Percentiles rank a stretch among this genome's conserved stretches.
phyloP scores from a whole-genome alignment of 2,329 filamentous ascomycete species.

The Zelopaecilomyces penicillatus region DNA sequence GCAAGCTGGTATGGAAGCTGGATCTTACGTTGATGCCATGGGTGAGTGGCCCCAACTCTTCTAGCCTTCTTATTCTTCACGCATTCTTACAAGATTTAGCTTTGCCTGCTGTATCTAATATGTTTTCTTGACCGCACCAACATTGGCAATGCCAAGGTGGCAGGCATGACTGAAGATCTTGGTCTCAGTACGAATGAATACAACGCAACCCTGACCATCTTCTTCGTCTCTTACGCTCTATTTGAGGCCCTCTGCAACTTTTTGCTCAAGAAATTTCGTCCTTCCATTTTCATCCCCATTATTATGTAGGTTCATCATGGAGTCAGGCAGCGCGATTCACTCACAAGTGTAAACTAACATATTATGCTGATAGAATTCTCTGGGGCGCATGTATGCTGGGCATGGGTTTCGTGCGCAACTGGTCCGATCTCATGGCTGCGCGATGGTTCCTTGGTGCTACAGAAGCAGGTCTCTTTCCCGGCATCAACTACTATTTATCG shows the following conservation, averaged over 20 bases:
- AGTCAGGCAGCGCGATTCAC: too few relatives aligned
- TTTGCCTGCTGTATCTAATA: slow-evolving; percentile 63
- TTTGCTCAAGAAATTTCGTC: slow-evolving; percentile 67
- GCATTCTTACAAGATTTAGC: slow-evolving; percentile 22
- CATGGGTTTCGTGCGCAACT: slow-evolving; percentile 58
- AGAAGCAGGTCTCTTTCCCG: slow-evolving; percentile 68
- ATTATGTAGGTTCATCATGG: slow-evolving; percentile 54
- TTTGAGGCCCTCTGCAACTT: slow-evolving; percentile 74
- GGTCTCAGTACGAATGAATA: slow-evolving; percentile 47
- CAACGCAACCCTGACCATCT: slow-evolving; percentile 69
- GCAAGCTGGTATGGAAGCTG: slow-evolving; percentile 52
- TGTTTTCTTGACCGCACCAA: slow-evolving; percentile 71
- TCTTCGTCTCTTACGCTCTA: slow-evolving; percentile 76
- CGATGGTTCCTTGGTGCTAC: slow-evolving; percentile 63
- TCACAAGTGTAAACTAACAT: too few relatives aligned
- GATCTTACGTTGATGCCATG: slow-evolving; percentile 54
- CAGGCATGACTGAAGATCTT: slow-evolving; percentile 26
- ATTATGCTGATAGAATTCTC: slow-evolving; percentile 33
- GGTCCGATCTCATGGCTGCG: slow-evolving; percentile 55
- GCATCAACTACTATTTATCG: slow-evolving; percentile 70
- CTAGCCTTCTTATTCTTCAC: neutral
- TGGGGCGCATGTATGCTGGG: slow-evolving; percentile 63
- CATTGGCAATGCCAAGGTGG: slow-evolving; percentile 61
- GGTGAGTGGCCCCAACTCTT: slow-evolving; percentile 20
- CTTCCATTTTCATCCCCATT: slow-evolving; percentile 68